A percentile compares a stretch with the other conserved stretches of the same genome.
Conservation (phyloP, 2,329 filamentous ascomycete genomes). For the Colletotrichum magnum region DNA sequence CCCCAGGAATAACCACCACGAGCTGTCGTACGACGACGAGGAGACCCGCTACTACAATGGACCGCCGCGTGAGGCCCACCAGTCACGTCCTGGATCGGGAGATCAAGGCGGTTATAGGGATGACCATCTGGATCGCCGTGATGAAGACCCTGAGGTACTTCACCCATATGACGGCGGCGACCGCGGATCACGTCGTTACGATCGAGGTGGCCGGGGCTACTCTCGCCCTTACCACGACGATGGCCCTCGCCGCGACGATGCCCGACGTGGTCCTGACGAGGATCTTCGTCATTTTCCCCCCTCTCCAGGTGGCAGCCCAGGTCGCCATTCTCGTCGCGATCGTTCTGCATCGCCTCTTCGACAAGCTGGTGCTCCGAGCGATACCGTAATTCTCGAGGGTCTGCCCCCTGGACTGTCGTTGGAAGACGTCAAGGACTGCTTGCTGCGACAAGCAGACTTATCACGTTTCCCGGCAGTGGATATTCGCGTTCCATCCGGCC, state of each 20-base stretch:
- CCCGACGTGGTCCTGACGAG: conserved; percentile 36
- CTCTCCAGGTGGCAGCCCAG: conserved; percentile 39
- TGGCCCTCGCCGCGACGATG: conserved; percentile 41
- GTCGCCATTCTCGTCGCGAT: conserved; percentile 40
- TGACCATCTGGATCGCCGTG: conserved; percentile 46
- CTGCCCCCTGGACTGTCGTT: conserved; percentile 63
- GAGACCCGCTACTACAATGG: conserved; percentile 43
- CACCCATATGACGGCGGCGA: conserved; percentile 50
- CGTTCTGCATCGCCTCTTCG: conserved; percentile 46
- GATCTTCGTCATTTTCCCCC: conserved; percentile 37
- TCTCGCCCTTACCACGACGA: conserved; percentile 38
- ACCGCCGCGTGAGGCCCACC: conserved; percentile 43
- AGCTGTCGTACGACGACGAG: conserved; percentile 52
- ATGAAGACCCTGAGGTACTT: conserved; percentile 54
- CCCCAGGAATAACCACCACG: conserved; percentile 50
- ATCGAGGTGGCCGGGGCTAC: conserved; percentile 36
- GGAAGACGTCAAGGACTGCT: conserved; percentile 63
- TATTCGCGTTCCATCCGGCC: conserved; percentile 52
- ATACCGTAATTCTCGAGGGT: conserved; percentile 70
- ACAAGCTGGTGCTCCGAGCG: conserved; percentile 59
- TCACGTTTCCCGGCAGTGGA: conserved; percentile 55
- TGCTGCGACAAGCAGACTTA: conserved; percentile 52
- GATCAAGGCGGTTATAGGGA: conserved; percentile 47
- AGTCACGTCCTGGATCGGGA: conserved; percentile 42
- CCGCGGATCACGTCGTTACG: conserved; percentile 45